Evolutionary conservation across 805 yeast species (phyloP), one percentile per base, ranked within the genome.

Genomic region (Barnettozyma californica): DNA sequence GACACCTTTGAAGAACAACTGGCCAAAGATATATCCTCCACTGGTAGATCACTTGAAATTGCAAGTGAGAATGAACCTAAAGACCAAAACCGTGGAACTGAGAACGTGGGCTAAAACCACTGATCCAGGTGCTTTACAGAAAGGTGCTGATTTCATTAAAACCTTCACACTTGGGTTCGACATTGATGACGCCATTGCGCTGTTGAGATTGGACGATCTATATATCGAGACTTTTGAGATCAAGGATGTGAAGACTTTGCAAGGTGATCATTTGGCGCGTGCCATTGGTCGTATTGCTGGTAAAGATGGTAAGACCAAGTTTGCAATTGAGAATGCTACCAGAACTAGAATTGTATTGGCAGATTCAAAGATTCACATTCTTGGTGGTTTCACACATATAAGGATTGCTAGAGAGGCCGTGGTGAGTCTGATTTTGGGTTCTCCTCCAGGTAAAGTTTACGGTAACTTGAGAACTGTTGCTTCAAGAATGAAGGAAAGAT

Each of bases 221-320:
- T 94, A 91, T 73, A 91, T 94, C 55, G 99, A 94, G 69, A 89
- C 98, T 5, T 94, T 94, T 64, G 99, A 94, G 66, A 78, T 94
- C 60, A 94, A 94, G 67, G 99, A 94, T 68, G 97, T 94, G 49
- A 95, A 94, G 70, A 92, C 97, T 5, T 74, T 94, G 57, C 83
- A 81, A 26, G 99, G 98, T 25, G 99, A 94, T 70, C 99, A 94
- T 78, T 75, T 94, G 65, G 86, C 96, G 45, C 84, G 99, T 77
- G 99, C 99, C 8, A 94, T 94, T 66, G 99, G 99, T 63, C 89
- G 99, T 77, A 94, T 94, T 68, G 99, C 99, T 13, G 99, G 99
- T 68, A 95, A 94, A 65, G 99, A 94, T 65, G 99, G 99, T 64
- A 92, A 91, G 70, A 94, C 98, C 53, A 94, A 92, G 72, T 94